Evolutionary conservation across 2,329 filamentous ascomycete genomes (phyloP).

Genomic region (Chrysoporthe austroafricana): DNA sequence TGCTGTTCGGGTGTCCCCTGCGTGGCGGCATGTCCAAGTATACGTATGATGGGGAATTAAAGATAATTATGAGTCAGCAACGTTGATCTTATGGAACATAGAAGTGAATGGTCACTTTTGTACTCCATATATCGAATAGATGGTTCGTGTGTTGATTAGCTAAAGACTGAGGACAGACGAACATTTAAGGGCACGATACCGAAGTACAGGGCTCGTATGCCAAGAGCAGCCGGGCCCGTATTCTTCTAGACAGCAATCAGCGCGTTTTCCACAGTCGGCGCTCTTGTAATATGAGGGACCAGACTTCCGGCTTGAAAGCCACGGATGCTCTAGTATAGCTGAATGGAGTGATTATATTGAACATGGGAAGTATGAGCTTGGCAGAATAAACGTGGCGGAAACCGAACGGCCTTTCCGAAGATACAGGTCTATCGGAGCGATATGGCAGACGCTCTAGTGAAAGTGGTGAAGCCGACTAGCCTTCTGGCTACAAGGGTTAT

Average conservation of each 20-base stretch:
- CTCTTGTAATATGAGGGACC: too few species aligned
- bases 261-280: too few species aligned
- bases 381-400: too few species aligned
- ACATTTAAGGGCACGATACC: background rate
- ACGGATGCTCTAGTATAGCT: too few species aligned
- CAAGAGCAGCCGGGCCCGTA: too few species aligned
- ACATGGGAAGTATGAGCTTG: too few species aligned
- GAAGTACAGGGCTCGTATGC: background rate
- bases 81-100: background rate
- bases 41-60: background rate
- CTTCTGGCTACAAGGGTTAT: background rate
- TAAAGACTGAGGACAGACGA: background rate
- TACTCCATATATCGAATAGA: background rate
- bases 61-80: background rate
- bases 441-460: background rate
- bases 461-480: background rate
- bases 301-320: too few species aligned
- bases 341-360: too few species aligned
- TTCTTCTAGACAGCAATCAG: too few species aligned
- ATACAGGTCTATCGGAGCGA: background rate
- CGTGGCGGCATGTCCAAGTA: background rate
- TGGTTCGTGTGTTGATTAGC: background rate
- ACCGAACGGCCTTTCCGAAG: too few species aligned
- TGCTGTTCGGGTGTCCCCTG: background rate
- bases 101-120: background rate